These are phyloP conservation scores for Pseudogymnoascus sp. DNA, from an alignment of 2,329 filamentous ascomycete species.

Conservation along the genomic window DNA sequence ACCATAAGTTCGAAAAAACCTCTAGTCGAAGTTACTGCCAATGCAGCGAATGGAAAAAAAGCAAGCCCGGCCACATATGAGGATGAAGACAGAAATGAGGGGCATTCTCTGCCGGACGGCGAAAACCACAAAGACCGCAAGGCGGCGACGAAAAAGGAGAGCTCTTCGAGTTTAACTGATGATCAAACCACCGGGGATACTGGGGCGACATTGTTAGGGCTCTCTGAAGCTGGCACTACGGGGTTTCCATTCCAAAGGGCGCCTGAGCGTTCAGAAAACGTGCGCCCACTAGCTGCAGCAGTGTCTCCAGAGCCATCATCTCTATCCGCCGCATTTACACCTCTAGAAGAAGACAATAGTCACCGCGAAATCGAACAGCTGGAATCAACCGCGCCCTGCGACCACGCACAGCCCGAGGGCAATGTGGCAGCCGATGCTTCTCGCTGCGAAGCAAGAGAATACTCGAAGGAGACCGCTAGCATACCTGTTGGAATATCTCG, in stretches of 20 bases:
- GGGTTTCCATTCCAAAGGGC: conserved; percentile 43
- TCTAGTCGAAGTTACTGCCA: neutral
- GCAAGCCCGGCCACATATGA: neutral
- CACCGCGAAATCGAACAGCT: neutral
- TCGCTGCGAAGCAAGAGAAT: conserved; percentile 27
- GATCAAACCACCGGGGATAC: neutral
- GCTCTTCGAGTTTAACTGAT: neutral
- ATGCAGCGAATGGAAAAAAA: neutral
- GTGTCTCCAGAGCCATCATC: neutral
- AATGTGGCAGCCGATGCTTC: conserved; percentile 17
- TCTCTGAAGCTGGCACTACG: conserved; percentile 33
- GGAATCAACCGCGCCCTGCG: neutral
- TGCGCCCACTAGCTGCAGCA: conserved; percentile 2
- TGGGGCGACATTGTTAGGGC: neutral
- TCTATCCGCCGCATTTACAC: neutral
- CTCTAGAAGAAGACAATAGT: neutral
- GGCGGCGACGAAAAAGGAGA: neutral
- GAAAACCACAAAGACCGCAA: neutral
- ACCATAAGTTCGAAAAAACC: neutral
- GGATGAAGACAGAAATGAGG: neutral
- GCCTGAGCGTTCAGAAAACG: conserved; percentile 22
- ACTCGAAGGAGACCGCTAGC: conserved; percentile 35
- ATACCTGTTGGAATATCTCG: conserved; percentile 86
- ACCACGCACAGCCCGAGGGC: neutral
- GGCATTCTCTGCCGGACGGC: neutral